phyloP scores from a whole-genome alignment of 129 eudicot genomes.

The Saussurea involucrata region DNA sequence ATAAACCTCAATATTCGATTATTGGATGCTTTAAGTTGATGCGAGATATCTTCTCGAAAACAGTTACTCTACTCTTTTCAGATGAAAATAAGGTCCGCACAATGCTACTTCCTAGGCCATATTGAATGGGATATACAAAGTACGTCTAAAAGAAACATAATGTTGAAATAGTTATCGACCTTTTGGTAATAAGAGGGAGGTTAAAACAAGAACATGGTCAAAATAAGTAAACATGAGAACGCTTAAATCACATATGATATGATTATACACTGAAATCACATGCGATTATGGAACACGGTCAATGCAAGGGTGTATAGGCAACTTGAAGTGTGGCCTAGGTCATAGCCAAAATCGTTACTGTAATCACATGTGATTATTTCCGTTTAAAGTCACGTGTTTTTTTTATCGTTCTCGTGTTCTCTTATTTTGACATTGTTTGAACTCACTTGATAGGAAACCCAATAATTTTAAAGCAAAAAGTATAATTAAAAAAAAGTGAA shows the following conservation, averaged over 20 bases:
- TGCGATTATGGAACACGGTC: not conserved
- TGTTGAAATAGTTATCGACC: no score
- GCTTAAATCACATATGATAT: no score
- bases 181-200: no score
- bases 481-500: constrained; percentile 8
- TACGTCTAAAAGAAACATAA: no score
- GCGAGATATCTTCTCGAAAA: not conserved
- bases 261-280: not conserved
- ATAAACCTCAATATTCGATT: not conserved
- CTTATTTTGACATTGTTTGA: not conserved
- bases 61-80: no score
- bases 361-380: not conserved
- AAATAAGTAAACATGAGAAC: no score
- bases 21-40: not conserved
- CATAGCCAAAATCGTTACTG: not conserved
- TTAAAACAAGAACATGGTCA: not conserved
- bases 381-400: not conserved
- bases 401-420: not conserved
- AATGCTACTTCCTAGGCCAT: no score
- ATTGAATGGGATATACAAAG: no score
- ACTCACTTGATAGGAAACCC: not conserved
- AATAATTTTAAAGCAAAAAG: constrained; percentile 7
- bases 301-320: not conserved
- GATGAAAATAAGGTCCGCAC: no score
- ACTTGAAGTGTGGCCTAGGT: not conserved